Conservation (phyloP, 768 basidiomycete species). For the Suillus spraguei region DNA sequence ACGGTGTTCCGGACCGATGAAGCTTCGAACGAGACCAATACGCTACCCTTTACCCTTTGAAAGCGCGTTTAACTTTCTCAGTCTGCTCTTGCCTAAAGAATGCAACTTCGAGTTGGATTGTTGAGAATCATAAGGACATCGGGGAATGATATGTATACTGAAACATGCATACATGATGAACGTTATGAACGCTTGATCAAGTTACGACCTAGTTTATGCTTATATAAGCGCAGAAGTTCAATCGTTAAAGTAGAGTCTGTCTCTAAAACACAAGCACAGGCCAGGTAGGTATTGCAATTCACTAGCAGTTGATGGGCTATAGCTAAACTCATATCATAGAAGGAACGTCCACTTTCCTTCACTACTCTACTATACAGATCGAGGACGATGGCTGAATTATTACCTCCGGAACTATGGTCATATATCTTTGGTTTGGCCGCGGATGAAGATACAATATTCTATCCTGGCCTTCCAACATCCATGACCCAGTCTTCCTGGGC, state of each 20-base stretch:
- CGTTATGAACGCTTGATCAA: neutral
- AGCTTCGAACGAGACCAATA: neutral
- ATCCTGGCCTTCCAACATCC: slow-evolving; percentile 58
- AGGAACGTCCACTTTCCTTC: neutral
- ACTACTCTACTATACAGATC: neutral
- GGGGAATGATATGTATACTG: neutral
- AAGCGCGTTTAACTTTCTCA: neutral
- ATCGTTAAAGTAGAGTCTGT: too few species aligned
- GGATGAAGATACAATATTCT: slow-evolving; percentile 70
- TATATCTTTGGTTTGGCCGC: slow-evolving; percentile 72
- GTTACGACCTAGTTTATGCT: neutral
- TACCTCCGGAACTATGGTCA: slow-evolving; percentile 73
- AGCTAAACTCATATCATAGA: neutral
- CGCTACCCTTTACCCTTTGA: neutral
- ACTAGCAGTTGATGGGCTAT: neutral
- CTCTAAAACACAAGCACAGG: neutral
- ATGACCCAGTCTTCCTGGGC: slow-evolving; percentile 72
- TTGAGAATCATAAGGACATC: neutral
- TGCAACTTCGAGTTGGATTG: neutral
- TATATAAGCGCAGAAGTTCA: neutral
- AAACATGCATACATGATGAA: neutral
- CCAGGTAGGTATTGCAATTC: neutral
- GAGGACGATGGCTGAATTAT: slow-evolving; percentile 33
- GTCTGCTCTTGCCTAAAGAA: neutral
- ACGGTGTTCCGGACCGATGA: neutral